phyloP scores from a whole-genome alignment of 495 filamentous ascomycete genomes.

The Penicillium odoratum region DNA sequence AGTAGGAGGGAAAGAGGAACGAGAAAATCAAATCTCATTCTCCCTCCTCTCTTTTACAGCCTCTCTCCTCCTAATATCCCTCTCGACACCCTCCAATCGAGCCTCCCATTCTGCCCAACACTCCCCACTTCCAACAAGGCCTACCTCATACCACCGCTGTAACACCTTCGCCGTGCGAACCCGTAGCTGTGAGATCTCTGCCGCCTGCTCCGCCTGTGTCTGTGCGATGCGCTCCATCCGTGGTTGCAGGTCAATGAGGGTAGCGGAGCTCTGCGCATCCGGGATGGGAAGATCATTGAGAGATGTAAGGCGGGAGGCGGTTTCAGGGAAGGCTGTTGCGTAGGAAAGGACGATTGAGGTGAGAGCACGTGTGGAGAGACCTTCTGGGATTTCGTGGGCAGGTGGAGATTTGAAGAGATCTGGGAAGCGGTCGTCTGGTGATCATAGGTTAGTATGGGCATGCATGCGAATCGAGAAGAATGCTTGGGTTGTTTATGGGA shows the following conservation, averaged over 20 bases:
- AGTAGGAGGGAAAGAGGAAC: not conserved
- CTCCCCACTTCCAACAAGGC: constrained; percentile 66
- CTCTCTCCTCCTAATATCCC: constrained; percentile 60
- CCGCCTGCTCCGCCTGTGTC: constrained; percentile 69
- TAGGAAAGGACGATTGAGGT: constrained; percentile 73
- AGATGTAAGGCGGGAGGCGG: constrained; percentile 76
- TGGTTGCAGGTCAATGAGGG: constrained; percentile 67
- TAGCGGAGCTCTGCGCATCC: constrained; percentile 62
- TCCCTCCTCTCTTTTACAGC: constrained; percentile 39
- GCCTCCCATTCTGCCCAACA: constrained; percentile 75
- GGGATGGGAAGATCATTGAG: constrained; percentile 77
- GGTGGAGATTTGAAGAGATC: constrained; percentile 54
- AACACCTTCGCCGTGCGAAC: constrained; percentile 70
- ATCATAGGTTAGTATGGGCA: not conserved
- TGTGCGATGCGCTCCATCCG: constrained; percentile 66
- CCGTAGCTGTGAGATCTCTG: constrained; percentile 67
- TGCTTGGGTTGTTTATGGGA: not conserved
- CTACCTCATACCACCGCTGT: constrained; percentile 77
- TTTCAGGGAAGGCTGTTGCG: constrained; percentile 71
- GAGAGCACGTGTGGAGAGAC: constrained; percentile 44
- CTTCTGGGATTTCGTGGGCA: constrained; percentile 40
- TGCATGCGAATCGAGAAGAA: not conserved
- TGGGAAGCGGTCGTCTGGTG: constrained; percentile 55
- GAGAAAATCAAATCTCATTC: constrained; percentile 35
- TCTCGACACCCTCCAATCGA: constrained; percentile 65